Percentiles rank a stretch among this genome's conserved stretches.
Evolutionary conservation across 768 basidiomycete species (phyloP).

Genomic region (Termitomyces sp.): DNA sequence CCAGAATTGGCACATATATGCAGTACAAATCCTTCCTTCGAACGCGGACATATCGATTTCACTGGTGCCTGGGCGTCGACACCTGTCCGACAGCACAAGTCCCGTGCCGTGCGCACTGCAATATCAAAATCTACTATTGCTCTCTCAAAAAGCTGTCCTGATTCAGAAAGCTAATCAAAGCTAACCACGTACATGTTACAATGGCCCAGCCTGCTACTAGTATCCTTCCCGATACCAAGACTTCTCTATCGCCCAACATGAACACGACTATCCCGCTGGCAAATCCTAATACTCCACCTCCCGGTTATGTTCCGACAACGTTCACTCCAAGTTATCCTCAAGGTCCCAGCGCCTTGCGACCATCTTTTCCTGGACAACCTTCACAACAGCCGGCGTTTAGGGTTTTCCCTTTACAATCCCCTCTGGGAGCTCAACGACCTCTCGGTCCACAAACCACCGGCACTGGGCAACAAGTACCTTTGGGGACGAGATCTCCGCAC

Average conservation of each 20-base stretch:
- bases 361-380: not conserved
- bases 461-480: not conserved
- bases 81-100: not conserved
- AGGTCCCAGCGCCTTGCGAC: not conserved
- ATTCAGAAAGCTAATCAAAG: not conserved
- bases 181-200: not conserved
- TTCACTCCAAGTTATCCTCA: not conserved
- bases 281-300: not conserved
- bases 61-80: not conserved
- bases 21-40: not conserved
- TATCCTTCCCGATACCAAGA: constrained; percentile 1
- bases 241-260: not conserved
- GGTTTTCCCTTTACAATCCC: not conserved
- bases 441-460: not conserved
- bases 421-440: not conserved
- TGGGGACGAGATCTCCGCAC: not conserved
- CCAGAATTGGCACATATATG: too few species aligned
- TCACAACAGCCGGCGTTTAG: not conserved
- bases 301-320: not conserved
- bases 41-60: too few species aligned
- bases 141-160: not conserved
- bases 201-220: constrained; percentile 6
- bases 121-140: too few species aligned
- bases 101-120: too few species aligned
- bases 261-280: not conserved